Conservation (phyloP, 2,329 filamentous ascomycete genomes). For the Diaporthe sp. region DNA sequence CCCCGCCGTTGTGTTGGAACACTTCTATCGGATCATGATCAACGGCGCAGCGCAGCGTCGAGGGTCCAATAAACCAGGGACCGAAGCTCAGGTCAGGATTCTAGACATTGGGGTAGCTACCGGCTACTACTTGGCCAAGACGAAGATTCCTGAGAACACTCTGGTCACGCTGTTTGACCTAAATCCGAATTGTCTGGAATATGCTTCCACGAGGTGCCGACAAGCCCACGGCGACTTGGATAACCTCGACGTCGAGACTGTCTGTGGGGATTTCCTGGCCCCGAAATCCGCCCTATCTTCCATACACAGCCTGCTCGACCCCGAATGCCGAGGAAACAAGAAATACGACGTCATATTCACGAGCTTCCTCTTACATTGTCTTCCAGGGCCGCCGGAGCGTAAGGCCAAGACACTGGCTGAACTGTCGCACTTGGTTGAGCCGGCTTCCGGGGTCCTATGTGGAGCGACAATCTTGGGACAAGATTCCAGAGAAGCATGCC, state of each 20-base stretch:
- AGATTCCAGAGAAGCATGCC: not conserved
- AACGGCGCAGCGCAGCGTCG: not conserved
- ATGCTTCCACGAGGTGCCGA: conserved; percentile 16
- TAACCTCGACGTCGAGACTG: not conserved
- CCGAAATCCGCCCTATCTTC: not conserved
- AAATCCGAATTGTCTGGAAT: not conserved
- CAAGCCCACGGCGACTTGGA: not conserved
- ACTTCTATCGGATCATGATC: conserved; percentile 5
- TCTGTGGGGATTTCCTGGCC: conserved; percentile 5
- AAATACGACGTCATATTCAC: conserved; percentile 1
- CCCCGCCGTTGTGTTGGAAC: conserved; percentile 2
- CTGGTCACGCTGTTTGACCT: conserved; percentile 3
- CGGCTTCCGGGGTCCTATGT: not conserved
- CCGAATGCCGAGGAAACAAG: not conserved
- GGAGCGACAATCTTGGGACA: conserved; percentile 14
- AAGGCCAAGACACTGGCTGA: not conserved
- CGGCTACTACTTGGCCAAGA: not conserved
- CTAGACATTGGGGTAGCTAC: conserved; percentile 10
- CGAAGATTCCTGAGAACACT: not conserved
- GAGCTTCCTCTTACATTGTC: conserved; percentile 3
- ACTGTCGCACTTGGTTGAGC: not conserved
- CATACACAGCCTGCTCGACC: not conserved
- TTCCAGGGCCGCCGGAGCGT: not conserved
- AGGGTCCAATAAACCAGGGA: not conserved
- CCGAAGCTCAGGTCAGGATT: conserved; percentile 9